phyloP scores from a whole-genome alignment of 2,329 filamentous ascomycete genomes.

The Penicillium paneum region DNA sequence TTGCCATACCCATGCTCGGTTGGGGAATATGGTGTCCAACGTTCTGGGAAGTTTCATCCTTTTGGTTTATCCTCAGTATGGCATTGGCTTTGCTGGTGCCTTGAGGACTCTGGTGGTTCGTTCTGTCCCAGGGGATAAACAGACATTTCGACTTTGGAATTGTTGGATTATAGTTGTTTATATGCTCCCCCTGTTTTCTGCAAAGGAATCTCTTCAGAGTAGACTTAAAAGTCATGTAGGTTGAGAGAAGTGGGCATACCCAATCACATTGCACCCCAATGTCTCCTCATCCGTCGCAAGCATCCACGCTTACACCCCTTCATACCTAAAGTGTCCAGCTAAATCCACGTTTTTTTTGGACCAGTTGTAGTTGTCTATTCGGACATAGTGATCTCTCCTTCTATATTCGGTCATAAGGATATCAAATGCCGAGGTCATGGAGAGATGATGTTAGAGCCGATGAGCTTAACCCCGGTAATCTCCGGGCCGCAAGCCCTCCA shows the following conservation, averaged over 20 bases:
- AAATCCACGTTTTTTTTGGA: background rate
- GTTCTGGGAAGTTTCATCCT: background rate
- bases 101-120: background rate
- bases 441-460: background rate
- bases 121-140: background rate
- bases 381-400: background rate
- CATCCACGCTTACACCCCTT: background rate
- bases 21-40: constrained; percentile 1
- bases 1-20: background rate
- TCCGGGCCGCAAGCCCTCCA: background rate
- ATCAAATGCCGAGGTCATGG: background rate
- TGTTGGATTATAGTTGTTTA: constrained; percentile 11
- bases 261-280: background rate
- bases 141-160: constrained; percentile 10
- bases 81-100: background rate
- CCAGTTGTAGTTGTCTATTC: background rate
- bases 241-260: background rate
- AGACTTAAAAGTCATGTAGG: too few species aligned
- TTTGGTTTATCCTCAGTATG: background rate
- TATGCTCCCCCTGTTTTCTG: background rate
- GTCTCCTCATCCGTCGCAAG: background rate
- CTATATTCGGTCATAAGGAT: background rate
- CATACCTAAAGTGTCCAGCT: background rate
- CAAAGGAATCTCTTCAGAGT: too few species aligned
- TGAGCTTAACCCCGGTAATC: background rate